Base-by-base conservation (phyloP, 2,329 filamentous ascomycete species). In the Didymella sp. region DNA sequence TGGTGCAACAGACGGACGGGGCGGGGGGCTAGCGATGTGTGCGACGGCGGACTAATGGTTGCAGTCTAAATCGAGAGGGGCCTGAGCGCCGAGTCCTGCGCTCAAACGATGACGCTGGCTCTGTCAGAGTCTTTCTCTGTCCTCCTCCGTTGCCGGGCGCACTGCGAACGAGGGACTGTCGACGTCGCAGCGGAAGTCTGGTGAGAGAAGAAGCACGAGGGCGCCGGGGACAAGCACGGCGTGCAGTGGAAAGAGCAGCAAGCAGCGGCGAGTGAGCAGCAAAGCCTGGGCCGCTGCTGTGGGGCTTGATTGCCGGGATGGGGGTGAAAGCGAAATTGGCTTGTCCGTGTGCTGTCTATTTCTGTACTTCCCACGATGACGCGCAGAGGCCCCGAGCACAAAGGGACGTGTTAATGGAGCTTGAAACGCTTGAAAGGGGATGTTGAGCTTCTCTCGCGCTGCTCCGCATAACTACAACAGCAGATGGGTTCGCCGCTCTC, bases 171-270 rank as follows among this genome's bases (percentile, higher is more conserved):
- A 37, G 17, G 28, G 27, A 53, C 73, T 59, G 63, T 64, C 70
- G 70, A 73, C 70, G 67, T 69, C 68, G 67, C 69, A 68, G 66
- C 64, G 67, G 65, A 67, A 50, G 69, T 62, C 64, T 66, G 59
- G 58, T 55, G 57, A 51, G 59, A 51, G 54, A 49, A 52, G 51
- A 49, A 45, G 49, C 41, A 37, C 46, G 21, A 37, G 35, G 41
- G 24, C 35, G 40, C 41, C 17, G 35, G 25, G 13, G 35, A 56
- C 48, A 62, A 57, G 60, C 51, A 51, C 51, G 57, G 15, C 43
- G 57, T 46, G 60, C 42, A 54, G 48, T 31, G 43, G 44, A 44
- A 51, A 60, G 44, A 45, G 44, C 54, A 43, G 56, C 33, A 30
- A 59, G 54, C 51, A 56, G 55, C 42, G 40, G 42, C 43, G 48